Base-by-base conservation (phyloP, 192 early-diverging fungal genomes). In the Entomortierella chlamydospora region DNA sequence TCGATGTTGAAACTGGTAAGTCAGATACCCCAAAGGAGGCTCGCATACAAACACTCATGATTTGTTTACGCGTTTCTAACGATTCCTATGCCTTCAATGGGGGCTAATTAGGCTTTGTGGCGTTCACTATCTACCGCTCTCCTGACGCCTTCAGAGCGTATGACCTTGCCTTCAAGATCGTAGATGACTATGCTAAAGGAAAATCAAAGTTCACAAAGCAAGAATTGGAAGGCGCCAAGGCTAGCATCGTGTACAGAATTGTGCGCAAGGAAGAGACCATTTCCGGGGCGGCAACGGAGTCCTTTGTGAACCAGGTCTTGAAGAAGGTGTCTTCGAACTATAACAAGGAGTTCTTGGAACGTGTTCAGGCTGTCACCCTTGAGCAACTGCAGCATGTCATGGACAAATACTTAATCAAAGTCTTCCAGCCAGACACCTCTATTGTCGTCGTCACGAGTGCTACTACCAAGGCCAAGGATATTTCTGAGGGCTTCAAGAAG, bases 151-250 rank as follows among this genome's bases (percentile, higher is more conserved):
- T 83, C 58, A 81, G 85, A 42, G 88, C 86, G 5, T 89, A 72
- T 72, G 83, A 85, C 28, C 83, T 86, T 51, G 88, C 86, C 17
- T 79, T 67, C 64, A 73, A 84, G 54, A 83, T 86, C 23, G 72
- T 89, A 33, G 68, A 82, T 34, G 82, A 87, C 57, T 79, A 87
- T 56, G 78, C 82, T 20, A 69, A 76, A 41, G 81, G 83, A 33
- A 81, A 83, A 72, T 71, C 83, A 59, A 74, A 78, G 9, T 86
- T 87, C 66, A 82, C 84, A 18, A 68, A 70, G 23, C 70, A 84
- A 57, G 72, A 71, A 23, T 55, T 89, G 28, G 88, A 87, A 49
- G 88, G 86, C 60, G 88, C 88, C 28, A 87, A 87, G 77, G 87
- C 86, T 65, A 82, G 85, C 26, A 85, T 89, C 12, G 87, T 89